These are phyloP conservation scores for Trichoderma atroviride DNA, from an alignment of 2,329 filamentous ascomycete species.

Conservation along the genomic window DNA sequence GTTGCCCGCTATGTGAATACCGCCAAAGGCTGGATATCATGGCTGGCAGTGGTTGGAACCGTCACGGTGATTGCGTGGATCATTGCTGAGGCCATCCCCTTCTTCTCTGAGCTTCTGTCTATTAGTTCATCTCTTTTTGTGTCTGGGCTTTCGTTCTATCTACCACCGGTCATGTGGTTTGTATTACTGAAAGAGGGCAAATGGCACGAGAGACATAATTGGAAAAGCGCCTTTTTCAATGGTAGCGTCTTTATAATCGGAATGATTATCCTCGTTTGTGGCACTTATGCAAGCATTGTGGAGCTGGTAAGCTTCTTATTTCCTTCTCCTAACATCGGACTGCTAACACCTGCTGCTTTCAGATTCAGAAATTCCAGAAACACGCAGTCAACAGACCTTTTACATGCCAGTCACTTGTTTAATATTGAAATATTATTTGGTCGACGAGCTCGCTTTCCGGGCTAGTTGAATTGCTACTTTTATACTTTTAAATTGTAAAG, in stretches of 20 bases:
- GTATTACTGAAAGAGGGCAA: slow-evolving; percentile 39
- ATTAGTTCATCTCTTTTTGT: slow-evolving; percentile 53
- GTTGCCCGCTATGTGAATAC: slow-evolving; percentile 53
- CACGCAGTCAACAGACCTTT: background rate
- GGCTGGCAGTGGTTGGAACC: slow-evolving; percentile 59
- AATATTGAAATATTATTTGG: background rate
- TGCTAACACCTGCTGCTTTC: background rate
- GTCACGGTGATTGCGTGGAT: slow-evolving; percentile 69
- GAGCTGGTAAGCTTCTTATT: slow-evolving; percentile 33
- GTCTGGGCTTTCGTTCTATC: slow-evolving; percentile 43
- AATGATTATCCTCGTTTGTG: slow-evolving; percentile 33
- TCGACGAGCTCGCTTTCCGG: background rate
- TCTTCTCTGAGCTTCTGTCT: slow-evolving; percentile 68
- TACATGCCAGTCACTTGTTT: slow-evolving; percentile 12
- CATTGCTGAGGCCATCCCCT: slow-evolving; percentile 71
- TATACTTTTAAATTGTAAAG: background rate
- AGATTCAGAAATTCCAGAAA: slow-evolving; percentile 15
- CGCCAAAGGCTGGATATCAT: slow-evolving; percentile 52
- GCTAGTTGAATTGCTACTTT: background rate
- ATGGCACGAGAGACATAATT: slow-evolving; percentile 34
- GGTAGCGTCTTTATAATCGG: slow-evolving; percentile 34
- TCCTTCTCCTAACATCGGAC: background rate
- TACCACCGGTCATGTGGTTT: slow-evolving; percentile 47
- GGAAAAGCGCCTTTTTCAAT: slow-evolving; percentile 31
- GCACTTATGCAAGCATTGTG: slow-evolving; percentile 34